Evolutionary conservation across 345 rosid genomes (phyloP), one percentile per base, ranked within the genome.

Genomic region (Cardiospermum halicacabum): DNA sequence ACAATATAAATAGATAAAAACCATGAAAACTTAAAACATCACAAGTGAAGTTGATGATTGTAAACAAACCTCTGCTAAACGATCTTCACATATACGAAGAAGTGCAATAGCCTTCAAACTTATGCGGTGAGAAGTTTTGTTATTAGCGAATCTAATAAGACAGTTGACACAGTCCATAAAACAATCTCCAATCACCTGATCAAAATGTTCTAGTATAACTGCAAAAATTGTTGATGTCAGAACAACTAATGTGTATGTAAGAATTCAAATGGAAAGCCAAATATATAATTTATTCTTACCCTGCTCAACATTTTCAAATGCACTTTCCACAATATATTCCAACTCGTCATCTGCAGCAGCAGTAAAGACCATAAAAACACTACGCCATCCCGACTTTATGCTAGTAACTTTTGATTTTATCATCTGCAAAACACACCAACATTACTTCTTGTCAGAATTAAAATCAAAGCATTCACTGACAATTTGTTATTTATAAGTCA

Each of bases 21-120:
- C 26, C 42, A 32, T 15, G 37, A 39, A 28, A 49, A 61, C 6
- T 7, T 42, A n/a, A 27, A 25, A 57, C 43, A 48, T 51, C 28
- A 68, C 24, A 26, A 21, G 61, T 28, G 37, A 32, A 25, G 32
- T 57, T 42, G 42, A 53, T 18, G 51, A 65, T 25, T 26, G 60
- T 34, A 68, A 59, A 58, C 81, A 64, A 69, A 94, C 99, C 96
- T 94, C 99, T 47, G 99, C 99, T 49, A 94, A 83, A 68, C 97
- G 97, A 79, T 94, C 97, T 80, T 94, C 99, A 76, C 99, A 91
- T 76, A 94, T 91, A 32, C 96, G 91, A 68, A 94, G 92, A 59
- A 94, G 97, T 62, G 99, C 99, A 82, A 94, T 86, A 58, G 99
- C 99, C 87, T 94, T 94, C 82, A 91, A 79, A 78, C 99, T 91